These are phyloP conservation scores for Pinus albicaulis DNA, from an alignment of 75 land plant species.

Conservation along the genomic window DNA sequence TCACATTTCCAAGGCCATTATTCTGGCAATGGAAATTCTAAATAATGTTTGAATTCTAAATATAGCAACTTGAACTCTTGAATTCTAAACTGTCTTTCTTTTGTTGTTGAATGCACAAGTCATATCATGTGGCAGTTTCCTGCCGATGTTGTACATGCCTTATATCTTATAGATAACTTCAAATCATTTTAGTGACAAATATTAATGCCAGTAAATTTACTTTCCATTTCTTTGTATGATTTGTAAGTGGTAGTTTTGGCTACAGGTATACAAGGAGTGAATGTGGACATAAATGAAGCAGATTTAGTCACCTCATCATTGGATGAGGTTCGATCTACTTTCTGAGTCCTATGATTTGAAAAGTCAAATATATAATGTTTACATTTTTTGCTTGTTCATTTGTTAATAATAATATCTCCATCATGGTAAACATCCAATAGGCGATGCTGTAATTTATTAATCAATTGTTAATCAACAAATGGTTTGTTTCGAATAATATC, in stretches of 20 bases:
- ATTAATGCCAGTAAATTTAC: not conserved
- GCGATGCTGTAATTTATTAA: not conserved
- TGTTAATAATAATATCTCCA: not conserved
- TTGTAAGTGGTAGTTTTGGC: conserved; percentile 13
- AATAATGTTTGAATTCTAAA: not conserved
- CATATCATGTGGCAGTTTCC: not conserved
- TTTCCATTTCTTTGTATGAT: not conserved
- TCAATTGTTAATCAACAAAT: not conserved
- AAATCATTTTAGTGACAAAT: not conserved
- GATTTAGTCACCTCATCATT: conserved; percentile 53
- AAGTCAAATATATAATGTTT: not conserved
- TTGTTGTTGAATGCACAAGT: not conserved
- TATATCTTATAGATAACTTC: not conserved
- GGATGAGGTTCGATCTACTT: conserved; percentile 58
- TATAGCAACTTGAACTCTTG: not conserved
- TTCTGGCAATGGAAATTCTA: not conserved
- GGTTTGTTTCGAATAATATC: not conserved
- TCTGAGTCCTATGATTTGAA: not conserved
- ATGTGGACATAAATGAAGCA: conserved; percentile 52
- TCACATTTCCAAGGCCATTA: not conserved
- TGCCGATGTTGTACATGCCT: not conserved
- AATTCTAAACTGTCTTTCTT: not conserved
- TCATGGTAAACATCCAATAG: not conserved
- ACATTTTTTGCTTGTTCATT: not conserved
- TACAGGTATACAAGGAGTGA: conserved; percentile 66